phyloP scores from a whole-genome alignment of 345 rosid genomes.

The Gossypium rotundifolium region DNA sequence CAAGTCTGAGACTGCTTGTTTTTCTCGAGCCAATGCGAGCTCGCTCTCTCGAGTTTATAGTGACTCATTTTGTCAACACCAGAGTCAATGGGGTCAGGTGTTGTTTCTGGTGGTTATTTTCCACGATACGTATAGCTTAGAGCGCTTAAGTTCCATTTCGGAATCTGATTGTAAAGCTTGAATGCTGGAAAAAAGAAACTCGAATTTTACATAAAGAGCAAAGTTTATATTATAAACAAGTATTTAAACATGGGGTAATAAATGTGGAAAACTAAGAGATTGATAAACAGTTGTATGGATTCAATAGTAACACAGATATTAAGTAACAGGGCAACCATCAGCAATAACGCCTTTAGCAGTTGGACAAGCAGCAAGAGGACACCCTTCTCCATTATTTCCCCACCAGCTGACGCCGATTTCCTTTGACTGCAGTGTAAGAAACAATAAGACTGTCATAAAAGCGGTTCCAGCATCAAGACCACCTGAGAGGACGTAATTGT shows the following conservation, averaged over 20 bases:
- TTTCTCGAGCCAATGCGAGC: no score
- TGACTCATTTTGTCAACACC: no score
- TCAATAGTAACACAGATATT: neutral
- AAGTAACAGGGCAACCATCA: conserved; percentile 55
- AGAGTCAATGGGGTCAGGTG: no score
- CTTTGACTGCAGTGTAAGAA: conserved; percentile 38
- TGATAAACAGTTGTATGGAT: neutral
- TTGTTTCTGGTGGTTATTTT: no score
- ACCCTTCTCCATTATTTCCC: conserved; percentile 56
- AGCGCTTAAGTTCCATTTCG: no score
- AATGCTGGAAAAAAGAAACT: no score
- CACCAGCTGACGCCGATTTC: conserved; percentile 53
- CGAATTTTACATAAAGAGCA: neutral
- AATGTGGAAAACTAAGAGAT: neutral
- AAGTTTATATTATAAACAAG: neutral
- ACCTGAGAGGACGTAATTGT: conserved; percentile 63
- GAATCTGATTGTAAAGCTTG: no score
- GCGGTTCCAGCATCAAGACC: conserved; percentile 82
- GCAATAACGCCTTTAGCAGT: conserved; percentile 48
- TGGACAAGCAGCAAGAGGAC: conserved; percentile 65
- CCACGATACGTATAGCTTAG: no score
- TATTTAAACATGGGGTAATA: neutral
- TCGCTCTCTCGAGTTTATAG: no score
- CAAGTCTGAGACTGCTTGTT: no score
- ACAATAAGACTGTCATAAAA: conserved; percentile 54